A percentile compares a stretch with the other conserved stretches of the same genome.
Conservation (phyloP, 306 rosid genomes). For the Cicer arietinum region DNA sequence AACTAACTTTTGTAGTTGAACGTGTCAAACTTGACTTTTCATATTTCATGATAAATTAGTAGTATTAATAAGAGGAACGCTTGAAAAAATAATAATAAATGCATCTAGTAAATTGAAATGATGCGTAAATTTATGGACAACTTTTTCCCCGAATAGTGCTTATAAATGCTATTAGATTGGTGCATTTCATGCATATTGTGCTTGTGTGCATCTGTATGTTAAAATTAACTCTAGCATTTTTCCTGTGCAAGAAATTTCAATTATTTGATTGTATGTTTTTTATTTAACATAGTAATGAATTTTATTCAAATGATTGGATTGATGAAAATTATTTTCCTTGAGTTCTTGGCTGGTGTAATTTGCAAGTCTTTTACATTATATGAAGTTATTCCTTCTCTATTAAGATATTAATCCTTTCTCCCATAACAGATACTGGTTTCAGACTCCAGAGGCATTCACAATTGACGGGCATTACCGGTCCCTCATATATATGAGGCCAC, state of each 20-base stretch:
- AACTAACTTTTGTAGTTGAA: too few species aligned
- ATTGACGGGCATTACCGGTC: conserved; percentile 88
- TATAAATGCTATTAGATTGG: not conserved
- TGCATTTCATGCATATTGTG: not conserved
- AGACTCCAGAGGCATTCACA: conserved; percentile 97
- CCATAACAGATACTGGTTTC: conserved; percentile 80
- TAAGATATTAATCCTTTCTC: conserved; percentile 17
- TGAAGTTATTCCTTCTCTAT: conserved; percentile 9
- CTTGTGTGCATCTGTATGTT: conserved; percentile 11
- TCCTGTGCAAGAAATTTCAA: not conserved
- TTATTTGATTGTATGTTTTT: not conserved
- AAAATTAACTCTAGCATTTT: not conserved
- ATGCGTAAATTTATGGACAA: too few species aligned
- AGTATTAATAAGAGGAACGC: too few species aligned
- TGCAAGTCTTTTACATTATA: conserved; percentile 19
- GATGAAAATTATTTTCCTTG: conserved; percentile 13
- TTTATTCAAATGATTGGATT: conserved; percentile 13
- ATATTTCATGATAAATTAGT: too few species aligned
- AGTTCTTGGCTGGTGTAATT: conserved; percentile 22
- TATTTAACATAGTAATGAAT: not conserved
- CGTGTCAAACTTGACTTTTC: too few species aligned
- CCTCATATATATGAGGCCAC: conserved; percentile 93
- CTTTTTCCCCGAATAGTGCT: too few species aligned
- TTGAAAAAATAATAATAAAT: too few species aligned
- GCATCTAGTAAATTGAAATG: too few species aligned